These are phyloP conservation scores for Xerocomus potaroensis DNA, from an alignment of 768 basidiomycete genomes.

Conservation along the genomic window DNA sequence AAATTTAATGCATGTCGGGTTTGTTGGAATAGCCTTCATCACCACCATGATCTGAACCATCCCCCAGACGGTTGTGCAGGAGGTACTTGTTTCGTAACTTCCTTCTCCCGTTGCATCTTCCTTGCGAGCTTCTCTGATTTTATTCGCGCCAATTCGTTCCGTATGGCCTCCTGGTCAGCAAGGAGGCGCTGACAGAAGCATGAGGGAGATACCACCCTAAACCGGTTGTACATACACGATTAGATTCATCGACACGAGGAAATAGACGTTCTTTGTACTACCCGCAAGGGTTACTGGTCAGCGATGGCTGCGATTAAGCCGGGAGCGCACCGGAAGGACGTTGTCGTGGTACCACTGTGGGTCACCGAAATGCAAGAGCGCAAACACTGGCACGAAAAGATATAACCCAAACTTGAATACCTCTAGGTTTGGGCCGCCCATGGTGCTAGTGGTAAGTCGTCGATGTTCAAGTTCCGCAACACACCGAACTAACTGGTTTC, in stretches of 20 bases:
- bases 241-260: conserved; percentile 54
- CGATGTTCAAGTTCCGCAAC: too few species aligned
- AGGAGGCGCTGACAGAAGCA: conserved; percentile 48
- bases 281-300: background rate
- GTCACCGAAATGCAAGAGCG: conserved; percentile 82
- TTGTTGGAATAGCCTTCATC: conserved; percentile 1
- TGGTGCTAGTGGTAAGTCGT: conserved; percentile 32
- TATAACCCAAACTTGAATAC: conserved; percentile 88
- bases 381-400: conserved; percentile 77
- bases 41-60: conserved; percentile 28
- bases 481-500: too few species aligned
- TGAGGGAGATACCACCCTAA: conserved; percentile 7
- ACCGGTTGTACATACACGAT: conserved; percentile 37
- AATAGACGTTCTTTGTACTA: conserved; percentile 75
- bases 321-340: conserved; percentile 63
- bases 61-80: conserved; percentile 19
- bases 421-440: conserved; percentile 81
- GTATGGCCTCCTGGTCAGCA: conserved; percentile 58
- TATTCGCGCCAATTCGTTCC: conserved; percentile 68
- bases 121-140: conserved; percentile 54
- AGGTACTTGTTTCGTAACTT: conserved; percentile 21
- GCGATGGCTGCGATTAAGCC: background rate
- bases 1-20: too few species aligned
- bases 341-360: conserved; percentile 79
- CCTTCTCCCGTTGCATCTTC: conserved; percentile 42